These are phyloP conservation scores for Dentiscutata heterogama DNA, from an alignment of 371 early-diverging fungal genomes.

Conservation along the genomic window DNA sequence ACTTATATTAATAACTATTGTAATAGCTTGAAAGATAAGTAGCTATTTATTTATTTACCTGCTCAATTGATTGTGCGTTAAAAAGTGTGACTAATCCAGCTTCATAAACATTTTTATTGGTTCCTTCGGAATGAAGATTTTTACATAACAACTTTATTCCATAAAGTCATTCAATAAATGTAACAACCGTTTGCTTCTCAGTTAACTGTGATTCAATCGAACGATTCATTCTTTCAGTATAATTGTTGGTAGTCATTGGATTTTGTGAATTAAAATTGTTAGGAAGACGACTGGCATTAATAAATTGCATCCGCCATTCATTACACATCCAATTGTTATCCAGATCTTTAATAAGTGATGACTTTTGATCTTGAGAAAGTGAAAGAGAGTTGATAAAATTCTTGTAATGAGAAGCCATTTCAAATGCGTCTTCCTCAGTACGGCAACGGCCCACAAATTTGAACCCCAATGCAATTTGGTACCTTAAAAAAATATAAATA, in stretches of 20 bases:
- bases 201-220: neutral
- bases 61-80: neutral
- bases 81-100: neutral
- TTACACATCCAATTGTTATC: neutral
- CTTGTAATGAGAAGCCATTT: neutral
- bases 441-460: neutral
- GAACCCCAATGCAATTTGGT: neutral
- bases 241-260: neutral
- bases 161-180: conserved; percentile 9
- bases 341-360: neutral
- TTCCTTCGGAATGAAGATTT: neutral
- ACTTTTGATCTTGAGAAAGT: neutral
- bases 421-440: neutral
- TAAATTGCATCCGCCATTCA: neutral
- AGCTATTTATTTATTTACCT: neutral
- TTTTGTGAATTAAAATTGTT: neutral
- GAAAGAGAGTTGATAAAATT: neutral
- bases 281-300: neutral
- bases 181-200: neutral
- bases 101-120: neutral
- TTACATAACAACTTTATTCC: neutral
- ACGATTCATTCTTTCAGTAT: neutral
- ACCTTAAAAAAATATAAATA: neutral
- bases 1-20: neutral
- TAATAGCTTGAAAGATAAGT: neutral